Conservation (phyloP, 371 early-diverging fungal species). For the Apophysomyces sp. region DNA sequence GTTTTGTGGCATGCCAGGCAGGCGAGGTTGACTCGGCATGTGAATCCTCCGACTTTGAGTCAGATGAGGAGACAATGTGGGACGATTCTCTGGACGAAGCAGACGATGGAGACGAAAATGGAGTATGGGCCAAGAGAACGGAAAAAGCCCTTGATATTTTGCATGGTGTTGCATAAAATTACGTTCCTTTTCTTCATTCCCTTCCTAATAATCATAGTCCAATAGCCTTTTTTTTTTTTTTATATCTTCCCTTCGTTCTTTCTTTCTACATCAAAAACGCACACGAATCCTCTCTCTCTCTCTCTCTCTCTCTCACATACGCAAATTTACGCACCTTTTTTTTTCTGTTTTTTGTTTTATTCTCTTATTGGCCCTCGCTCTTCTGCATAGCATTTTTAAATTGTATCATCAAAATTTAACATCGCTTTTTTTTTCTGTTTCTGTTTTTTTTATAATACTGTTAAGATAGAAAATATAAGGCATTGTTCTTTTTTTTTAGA, state of each 20-base stretch:
- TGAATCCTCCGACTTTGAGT: constrained; percentile 22
- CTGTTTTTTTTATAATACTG: neutral
- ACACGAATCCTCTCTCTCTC: neutral
- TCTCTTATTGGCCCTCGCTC: neutral
- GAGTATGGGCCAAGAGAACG: constrained; percentile 12
- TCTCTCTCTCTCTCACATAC: neutral
- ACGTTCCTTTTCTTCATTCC: neutral
- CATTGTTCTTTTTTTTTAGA: neutral
- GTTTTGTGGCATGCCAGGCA: constrained; percentile 22
- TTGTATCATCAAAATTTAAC: neutral
- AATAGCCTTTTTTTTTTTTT: constrained; percentile 4
- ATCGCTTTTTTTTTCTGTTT: neutral
- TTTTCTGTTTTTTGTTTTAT: neutral
- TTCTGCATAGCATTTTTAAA: neutral
- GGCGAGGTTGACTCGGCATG: constrained; percentile 27
- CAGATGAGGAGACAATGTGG: constrained; percentile 4
- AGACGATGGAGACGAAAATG: constrained; percentile 4
- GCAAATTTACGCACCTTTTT: neutral
- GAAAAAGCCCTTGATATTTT: constrained; percentile 34
- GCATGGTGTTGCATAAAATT: constrained; percentile 30
- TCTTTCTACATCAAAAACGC: neutral
- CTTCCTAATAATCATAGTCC: too few species aligned
- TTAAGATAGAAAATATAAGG: neutral
- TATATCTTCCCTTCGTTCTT: neutral
- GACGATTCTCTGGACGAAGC: constrained; percentile 1